Evolutionary conservation across 2,329 filamentous ascomycete genomes (phyloP), one percentile per base, ranked within the genome.

Genomic region (Zymoseptoria brevis): DNA sequence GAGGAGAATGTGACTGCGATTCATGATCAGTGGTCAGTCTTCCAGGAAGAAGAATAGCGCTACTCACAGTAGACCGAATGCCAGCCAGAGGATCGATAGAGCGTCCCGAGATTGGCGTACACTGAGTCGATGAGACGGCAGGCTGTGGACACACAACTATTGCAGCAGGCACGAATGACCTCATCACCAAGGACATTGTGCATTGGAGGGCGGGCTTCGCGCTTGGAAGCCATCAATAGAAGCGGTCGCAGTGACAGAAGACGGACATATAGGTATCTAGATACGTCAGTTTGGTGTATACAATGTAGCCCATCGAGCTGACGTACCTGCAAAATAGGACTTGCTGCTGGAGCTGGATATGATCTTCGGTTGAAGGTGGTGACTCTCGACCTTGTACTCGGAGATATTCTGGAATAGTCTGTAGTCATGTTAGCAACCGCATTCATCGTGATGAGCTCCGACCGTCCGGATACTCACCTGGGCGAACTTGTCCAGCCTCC

Each of bases 121-220:
- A 71, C 65, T 4, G 56, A 69, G 26, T 69, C 69, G 35, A 76
- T 70, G 8, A 74, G 68, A 21, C 63, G 57, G 67, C 73, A 75
- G 8, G 72, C 72, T 52, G 73, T 72, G 9, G 65, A 62, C 6
- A 68, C 68, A n/a, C 73, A 70, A 7, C 57, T 52, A 6, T 58
- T 62, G 7, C 71, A 67, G 11, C 66, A 67, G 11, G 60, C 59
- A n/a, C 57, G 74, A 67, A 60, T 71, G 55, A 57, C 68, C 65
- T 68, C 73, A 63, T 55, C 76, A 64, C 50, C 69, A 70, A 64
- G 75, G 68, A 54, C 75, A 63, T 21, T 74, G 60, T 59, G 58
- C 1, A 53, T 59, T 11, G 54, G 49, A n/a, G 56, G 50, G 19
- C 49, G 57, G 8, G 53, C 51, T 35, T 60, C 66, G 7, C 69